Base-by-base conservation (phyloP, 2,329 filamentous ascomycete species). In the Ceratocystiopsis minuta region DNA sequence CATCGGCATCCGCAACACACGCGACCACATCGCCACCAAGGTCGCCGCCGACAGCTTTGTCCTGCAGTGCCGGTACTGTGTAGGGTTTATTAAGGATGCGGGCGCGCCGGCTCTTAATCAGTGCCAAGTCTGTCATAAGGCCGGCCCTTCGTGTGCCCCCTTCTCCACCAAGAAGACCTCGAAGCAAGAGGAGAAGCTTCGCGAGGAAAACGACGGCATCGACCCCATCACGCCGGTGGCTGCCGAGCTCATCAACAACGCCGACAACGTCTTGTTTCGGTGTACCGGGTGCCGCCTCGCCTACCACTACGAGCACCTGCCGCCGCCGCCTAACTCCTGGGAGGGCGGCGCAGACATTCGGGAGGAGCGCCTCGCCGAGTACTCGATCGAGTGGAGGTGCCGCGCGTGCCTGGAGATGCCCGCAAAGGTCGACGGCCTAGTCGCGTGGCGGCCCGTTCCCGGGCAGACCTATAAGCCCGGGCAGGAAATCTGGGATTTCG, bases 1-100 rank as follows among this genome's bases (percentile, higher is more conserved):
- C 54, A 66, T 98, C 24, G 86, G 88, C 1, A 65, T 68, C 39
- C 74, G 90, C 39, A 72, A 70, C 40, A 64, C 57, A 13, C 72
- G 90, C 46, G 85, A 94, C n/a, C 90, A 96, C 56, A 63, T 90
- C 33, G 84, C 84, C 11, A 96, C 86, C 18, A 98, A 96, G 56
- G 60, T 95, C 41, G 77, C 67, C 2, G 65, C 79, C 1, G 75
- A 79, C 2, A 60, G 79, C 34, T 96, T 93, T 51, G 78, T 98
- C 15, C 63, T 98, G 34, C 90, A 98, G 55, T 98, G 90, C 60
- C 79, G 77, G 49, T 80, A 78, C 43, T 98, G 90, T 55, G 70
- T 96, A 47, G 78, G 78, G 4, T 54, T 69, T 16, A 76, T 75
- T 54, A 87, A 81, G 52, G 84, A 95, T 48, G 48, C 53, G 0